Base-by-base conservation (phyloP, 176 grass and related monocot genomes). In the Oryza officinalis region DNA sequence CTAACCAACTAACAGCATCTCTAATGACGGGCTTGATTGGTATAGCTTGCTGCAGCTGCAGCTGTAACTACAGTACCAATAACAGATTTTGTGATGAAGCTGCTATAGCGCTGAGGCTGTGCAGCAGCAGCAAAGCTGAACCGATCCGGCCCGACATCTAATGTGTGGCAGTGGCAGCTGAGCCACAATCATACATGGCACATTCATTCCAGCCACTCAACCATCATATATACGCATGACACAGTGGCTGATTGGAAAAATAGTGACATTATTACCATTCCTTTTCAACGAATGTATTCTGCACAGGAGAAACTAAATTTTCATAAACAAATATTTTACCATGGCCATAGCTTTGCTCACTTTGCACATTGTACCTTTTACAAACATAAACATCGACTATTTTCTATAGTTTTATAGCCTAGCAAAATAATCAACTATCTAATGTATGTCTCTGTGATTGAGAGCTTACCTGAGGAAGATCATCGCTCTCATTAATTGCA, bases 401-500 rank as follows among this genome's bases (percentile, higher is more conserved):
- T 86, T 80, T 83, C 64, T 61, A 54, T 15, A 71, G 65, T 46
- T n/a, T 28, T 22, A 8, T 31, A 45, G 63, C 47, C 1, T 80
- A 74, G 61, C 17, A 38, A 45, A 74, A 78, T 74, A n/a, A 72
- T 69, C n/a, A 41, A 30, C 28, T 83, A 25, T 0, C 26, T 59
- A 70, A 77, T 77, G 17, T 35, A 59, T 40, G n/a, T 61, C 0
- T 11, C 6, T 61, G 57, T 25, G 57, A 61, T 11, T 61, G n/a
- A 61, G 9, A 43, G 83, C 28, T 74, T 87, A 96, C 97, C 97
- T 96, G 97, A 15, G 78, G 81, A 83, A 96, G 76, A 91, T 99
- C 91, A 83, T 96, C 86, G 66, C 77, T 78, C 91, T 99, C 97
- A 76, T 89, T 79, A 82, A 94, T 81, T 45, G 86, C 71, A 91